Evolutionary conservation across 2,329 filamentous ascomycete species (phyloP), one percentile per base, ranked within the genome.

Genomic region (Fusarium compactum): DNA sequence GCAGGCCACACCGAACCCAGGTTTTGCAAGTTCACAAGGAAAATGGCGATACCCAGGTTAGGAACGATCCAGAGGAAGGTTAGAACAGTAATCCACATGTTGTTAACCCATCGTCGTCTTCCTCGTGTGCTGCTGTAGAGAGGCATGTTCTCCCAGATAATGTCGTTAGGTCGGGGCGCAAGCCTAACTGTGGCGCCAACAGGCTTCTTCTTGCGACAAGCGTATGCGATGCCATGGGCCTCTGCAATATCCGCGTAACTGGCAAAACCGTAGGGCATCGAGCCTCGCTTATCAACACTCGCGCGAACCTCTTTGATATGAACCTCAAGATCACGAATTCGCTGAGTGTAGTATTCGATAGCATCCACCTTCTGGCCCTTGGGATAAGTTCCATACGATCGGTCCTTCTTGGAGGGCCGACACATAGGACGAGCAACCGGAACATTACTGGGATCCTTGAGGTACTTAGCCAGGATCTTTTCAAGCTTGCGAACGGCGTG

Each of bases 71-170:
- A 99, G 10, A 97, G 77, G 2, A 97, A 65, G 0, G 95, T 98
- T 55, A 99, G 82, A 1, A 95, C 74, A 5, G 87, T 83, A 44
- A 97, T 91, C 94, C 95, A 98, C 59, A 97, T 80, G 65, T 92
- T 92, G 81, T 96, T 97, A 75, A 94, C 85, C 67, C 95, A 86
- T 41, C 91, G 86, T 74, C 91, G 91, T 82, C 91, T 92, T 67
- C 87, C 87, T 56, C 95, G 89, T 2, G 90, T 87, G 29, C 87
- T 83, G 41, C 90, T 90, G 18, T 86, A 88, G 60, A 98, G 83
- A 8, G 89, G 87, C 83, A 99, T 87, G 76, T 99, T 99, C 78
- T 94, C 91, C 96, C 96, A 99, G 70, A 99, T 97, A 56, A 99
- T 88, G 78, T 98, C 95, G 77, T 92, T 94, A 5, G 96, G 95